Percentiles rank a stretch among this genome's conserved stretches.
Evolutionary conservation across 163 green algal genomes (phyloP).

Genomic region (Prototheca wickerhamii): DNA sequence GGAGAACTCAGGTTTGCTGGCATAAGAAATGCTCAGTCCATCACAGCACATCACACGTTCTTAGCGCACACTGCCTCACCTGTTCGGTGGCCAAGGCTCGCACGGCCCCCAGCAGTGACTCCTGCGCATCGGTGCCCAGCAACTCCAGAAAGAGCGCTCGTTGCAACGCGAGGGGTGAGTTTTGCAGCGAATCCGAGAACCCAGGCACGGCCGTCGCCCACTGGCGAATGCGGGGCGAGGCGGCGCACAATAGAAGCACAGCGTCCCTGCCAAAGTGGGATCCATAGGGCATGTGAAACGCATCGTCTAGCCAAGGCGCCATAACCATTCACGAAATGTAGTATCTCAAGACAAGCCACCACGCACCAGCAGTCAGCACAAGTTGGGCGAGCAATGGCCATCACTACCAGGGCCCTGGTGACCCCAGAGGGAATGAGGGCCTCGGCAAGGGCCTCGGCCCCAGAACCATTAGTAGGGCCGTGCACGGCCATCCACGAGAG

Average conservation of each 20-base stretch:
- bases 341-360: too few species aligned
- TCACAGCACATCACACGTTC: too few species aligned
- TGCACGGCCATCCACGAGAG: constrained; percentile 5
- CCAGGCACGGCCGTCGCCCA: constrained; percentile 21
- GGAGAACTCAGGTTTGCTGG: too few species aligned
- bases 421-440: background rate
- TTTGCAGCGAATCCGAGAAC: background rate
- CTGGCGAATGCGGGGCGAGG: constrained; percentile 5
- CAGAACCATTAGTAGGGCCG: background rate
- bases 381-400: background rate
- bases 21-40: too few species aligned
- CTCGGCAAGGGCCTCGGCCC: background rate
- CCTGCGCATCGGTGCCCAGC: background rate
- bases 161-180: background rate
- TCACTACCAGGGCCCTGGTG: background rate
- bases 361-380: background rate
- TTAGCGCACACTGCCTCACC: too few species aligned
- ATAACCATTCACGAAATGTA: too few species aligned
- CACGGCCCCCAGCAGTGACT: too few species aligned
- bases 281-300: background rate
- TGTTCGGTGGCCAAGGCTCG: background rate
- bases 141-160: constrained; percentile 10
- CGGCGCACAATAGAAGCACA: constrained; percentile 14
- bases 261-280: constrained; percentile 12
- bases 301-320: constrained; percentile 3